Conservation (phyloP, 352 stramenopile species). For the Albugo laibachii region DNA sequence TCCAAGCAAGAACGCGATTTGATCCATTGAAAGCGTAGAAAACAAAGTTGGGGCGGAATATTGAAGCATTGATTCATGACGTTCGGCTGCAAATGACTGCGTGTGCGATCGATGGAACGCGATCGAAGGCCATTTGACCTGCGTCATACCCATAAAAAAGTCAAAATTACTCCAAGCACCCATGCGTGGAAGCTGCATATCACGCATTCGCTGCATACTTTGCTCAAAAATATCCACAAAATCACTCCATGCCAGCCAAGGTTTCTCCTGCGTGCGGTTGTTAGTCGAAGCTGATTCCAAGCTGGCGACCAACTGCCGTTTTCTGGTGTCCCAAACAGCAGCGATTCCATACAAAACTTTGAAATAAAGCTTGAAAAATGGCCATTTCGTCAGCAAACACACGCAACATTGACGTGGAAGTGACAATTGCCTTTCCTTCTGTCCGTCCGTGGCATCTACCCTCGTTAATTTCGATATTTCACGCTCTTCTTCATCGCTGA, state of each 20-base stretch:
- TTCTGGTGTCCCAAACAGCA: constrained; percentile 38
- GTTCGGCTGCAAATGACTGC: constrained; percentile 25
- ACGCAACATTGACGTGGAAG: constrained; percentile 38
- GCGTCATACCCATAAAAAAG: constrained; percentile 27
- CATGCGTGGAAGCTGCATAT: constrained; percentile 48
- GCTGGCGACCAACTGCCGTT: no score
- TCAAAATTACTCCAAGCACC: constrained; percentile 50
- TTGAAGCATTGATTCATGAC: constrained; percentile 39
- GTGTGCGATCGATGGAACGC: constrained; percentile 60
- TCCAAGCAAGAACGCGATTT: constrained; percentile 54
- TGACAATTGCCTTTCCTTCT: not conserved
- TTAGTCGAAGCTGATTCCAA: constrained; percentile 3
- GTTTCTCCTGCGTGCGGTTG: constrained; percentile 12
- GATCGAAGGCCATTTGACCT: constrained; percentile 9
- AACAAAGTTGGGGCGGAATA: constrained; percentile 54
- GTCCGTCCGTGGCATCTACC: not conserved
- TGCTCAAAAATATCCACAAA: constrained; percentile 43
- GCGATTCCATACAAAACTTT: constrained; percentile 59
- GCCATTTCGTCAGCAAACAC: constrained; percentile 50
- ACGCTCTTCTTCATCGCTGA: constrained; percentile 21
- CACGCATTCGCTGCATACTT: constrained; percentile 31
- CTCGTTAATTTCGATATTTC: not conserved
- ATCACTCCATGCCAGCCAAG: constrained; percentile 20
- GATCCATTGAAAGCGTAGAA: constrained; percentile 47
- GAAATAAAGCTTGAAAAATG: constrained; percentile 75